These are phyloP conservation scores for Mucor irregularis DNA, from an alignment of 371 early-diverging fungal species.

Conservation along the genomic window DNA sequence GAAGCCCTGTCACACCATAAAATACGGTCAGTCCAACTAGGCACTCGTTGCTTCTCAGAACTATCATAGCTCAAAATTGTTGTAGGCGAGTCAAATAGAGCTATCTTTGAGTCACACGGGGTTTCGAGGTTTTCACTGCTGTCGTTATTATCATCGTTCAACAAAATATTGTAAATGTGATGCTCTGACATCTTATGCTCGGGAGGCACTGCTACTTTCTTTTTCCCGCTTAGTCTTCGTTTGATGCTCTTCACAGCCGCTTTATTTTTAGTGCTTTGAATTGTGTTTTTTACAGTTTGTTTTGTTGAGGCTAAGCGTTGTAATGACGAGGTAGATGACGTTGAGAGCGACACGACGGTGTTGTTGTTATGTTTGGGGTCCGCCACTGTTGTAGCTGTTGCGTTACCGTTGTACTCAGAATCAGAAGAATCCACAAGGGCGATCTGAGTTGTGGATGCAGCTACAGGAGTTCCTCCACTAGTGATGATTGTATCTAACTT, in stretches of 20 bases:
- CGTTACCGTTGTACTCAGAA: neutral
- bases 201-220: neutral
- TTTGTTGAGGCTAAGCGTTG: neutral
- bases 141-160: neutral
- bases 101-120: neutral
- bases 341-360: neutral
- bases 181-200: neutral
- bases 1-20: conserved; percentile 65
- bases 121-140: neutral
- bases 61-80: conserved; percentile 61
- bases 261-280: neutral
- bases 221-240: neutral
- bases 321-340: conserved; percentile 15
- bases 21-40: conserved; percentile 95
- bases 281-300: neutral
- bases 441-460: neutral
- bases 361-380: neutral
- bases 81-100: neutral
- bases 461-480: conserved; percentile 1
- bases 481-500: conserved; percentile 66
- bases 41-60: conserved; percentile 79
- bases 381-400: neutral
- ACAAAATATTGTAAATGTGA: neutral
- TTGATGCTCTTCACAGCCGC: conserved; percentile 5
- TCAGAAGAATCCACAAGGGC: neutral